Conservation (phyloP, 2,329 filamentous ascomycete species). For the Pseudogymnoascus sp. region DNA sequence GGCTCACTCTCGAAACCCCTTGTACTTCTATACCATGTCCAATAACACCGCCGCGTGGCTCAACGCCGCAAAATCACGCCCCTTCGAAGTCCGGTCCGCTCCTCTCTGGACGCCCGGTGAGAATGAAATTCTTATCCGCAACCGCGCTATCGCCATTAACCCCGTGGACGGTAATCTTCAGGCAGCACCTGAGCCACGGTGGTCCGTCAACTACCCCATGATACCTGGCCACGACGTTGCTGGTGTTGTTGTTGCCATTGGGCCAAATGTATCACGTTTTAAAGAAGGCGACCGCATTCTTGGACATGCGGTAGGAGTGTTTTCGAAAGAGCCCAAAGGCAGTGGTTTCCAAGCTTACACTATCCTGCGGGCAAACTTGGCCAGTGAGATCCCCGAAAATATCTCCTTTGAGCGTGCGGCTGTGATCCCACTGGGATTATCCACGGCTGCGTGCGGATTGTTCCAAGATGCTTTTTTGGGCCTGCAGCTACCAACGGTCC, state of each 20-base stretch:
- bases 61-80: slow-evolving; percentile 24
- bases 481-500: slow-evolving; percentile 21
- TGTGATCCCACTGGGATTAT: slow-evolving; percentile 27
- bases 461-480: slow-evolving; percentile 22
- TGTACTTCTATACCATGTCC: not conserved
- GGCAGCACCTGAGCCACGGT: not conserved
- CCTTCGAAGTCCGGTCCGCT: slow-evolving; percentile 30
- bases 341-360: slow-evolving; percentile 29
- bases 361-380: slow-evolving; percentile 21
- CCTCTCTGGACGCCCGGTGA: slow-evolving; percentile 26
- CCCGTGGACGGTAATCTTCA: slow-evolving; percentile 32
- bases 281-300: slow-evolving; percentile 45
- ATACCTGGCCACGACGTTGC: slow-evolving; percentile 46
- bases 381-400: slow-evolving; percentile 23
- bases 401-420: slow-evolving; percentile 26
- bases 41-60: slow-evolving; percentile 22
- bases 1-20: not conserved
- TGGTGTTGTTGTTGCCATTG: slow-evolving; percentile 45
- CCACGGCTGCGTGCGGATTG: slow-evolving; percentile 25
- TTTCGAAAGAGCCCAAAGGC: slow-evolving; percentile 14
- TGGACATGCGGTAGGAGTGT: slow-evolving; percentile 16
- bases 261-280: slow-evolving; percentile 33
- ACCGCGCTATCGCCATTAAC: slow-evolving; percentile 32
- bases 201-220: slow-evolving; percentile 21
- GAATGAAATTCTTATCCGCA: slow-evolving; percentile 30